These are phyloP conservation scores for Leishmania tropica DNA, from an alignment of 208 protist genomes.

Conservation along the genomic window DNA sequence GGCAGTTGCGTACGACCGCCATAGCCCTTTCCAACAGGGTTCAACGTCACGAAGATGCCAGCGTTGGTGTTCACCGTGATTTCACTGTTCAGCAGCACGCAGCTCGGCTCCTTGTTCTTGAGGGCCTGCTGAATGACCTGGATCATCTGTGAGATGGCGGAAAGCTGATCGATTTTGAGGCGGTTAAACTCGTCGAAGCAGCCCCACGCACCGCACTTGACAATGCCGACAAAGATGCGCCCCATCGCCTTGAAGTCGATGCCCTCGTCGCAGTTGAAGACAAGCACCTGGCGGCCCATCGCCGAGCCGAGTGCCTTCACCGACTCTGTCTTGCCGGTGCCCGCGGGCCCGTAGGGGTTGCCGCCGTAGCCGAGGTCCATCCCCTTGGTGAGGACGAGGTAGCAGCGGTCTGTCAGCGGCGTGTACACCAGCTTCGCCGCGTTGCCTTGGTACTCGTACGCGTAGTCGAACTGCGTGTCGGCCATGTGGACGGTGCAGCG, in stretches of 20 bases:
- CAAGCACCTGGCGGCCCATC: conserved; percentile 93
- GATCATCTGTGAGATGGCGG: conserved; percentile 96
- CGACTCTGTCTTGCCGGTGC: conserved; percentile 98
- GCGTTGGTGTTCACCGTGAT: conserved; percentile 82
- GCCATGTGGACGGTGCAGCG: conserved; percentile 91
- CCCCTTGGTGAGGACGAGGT: conserved; percentile 97
- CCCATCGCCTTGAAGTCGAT: conserved; percentile 96
- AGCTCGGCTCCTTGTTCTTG: conserved; percentile 77
- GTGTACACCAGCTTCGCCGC: conserved; percentile 95
- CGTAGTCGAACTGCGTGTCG: conserved; percentile 95
- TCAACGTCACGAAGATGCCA: conserved; percentile 98
- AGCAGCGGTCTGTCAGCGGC: conserved; percentile 95
- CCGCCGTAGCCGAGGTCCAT: conserved; percentile 97
- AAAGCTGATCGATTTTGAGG: conserved; percentile 95
- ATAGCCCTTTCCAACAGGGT: conserved; percentile 96
- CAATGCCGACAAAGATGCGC: conserved; percentile 94
- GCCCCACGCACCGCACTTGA: conserved; percentile 95
- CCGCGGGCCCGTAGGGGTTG: conserved; percentile 97
- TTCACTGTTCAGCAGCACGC: conserved; percentile 80
- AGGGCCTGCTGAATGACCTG: conserved; percentile 92
- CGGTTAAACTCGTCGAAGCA: conserved; percentile 96
- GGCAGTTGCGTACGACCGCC: conserved; percentile 97
- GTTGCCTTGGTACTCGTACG: conserved; percentile 96
- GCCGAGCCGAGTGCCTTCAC: conserved; percentile 93
- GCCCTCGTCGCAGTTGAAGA: conserved; percentile 96